Base-by-base conservation (phyloP, 2,329 filamentous ascomycete species). In the Pseudogymnoascus sp. region DNA sequence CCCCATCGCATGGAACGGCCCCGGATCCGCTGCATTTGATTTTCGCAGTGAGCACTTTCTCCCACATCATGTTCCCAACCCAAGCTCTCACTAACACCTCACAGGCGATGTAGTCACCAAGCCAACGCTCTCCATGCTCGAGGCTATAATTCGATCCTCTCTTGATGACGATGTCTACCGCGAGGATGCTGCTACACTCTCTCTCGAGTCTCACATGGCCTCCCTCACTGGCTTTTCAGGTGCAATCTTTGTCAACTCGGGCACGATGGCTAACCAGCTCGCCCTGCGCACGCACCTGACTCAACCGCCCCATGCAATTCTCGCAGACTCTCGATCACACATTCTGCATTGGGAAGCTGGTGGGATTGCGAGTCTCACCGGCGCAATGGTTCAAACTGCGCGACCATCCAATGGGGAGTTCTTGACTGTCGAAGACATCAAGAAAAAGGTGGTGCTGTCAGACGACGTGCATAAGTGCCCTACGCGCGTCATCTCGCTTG, bases 231-330 rank as follows among this genome's bases (percentile, higher is more conserved):
- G 85, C 68, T 92, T 96, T 69, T 88, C 92, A 70, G 86, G 85
- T 6, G 89, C 84, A 0, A 80, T 97, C 4, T 87, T 96, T 62
- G 90, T 96, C 63, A 81, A 96, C 64, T 95, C 90, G 0, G 93
- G 93, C 3, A 96, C 93, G 4, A 96, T 96, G 92, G 92, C 91
- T 42, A 97, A 97, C 76, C 92, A 96, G 74, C 80, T 97, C 16
- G 88, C 89, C 0, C 81, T 96, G 44, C 86, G 93, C 40, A 83
- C 89, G 1, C 89, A 95, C 64, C 81, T 97, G 12, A 83, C 80
- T 0, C 88, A 90, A 65, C 92, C 93, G 12, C 93, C 93, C 0
- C 86, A 96, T 73, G 84, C 84, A 6, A 84, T 97, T 4, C 78
- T 97, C 7, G 91, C 89, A 69, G 93, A 97, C 73, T 80, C 87